Percentiles rank a stretch among this genome's conserved stretches.
phyloP scores from a whole-genome alignment of 2,329 filamentous ascomycete genomes.

The Talaromyces sp. region DNA sequence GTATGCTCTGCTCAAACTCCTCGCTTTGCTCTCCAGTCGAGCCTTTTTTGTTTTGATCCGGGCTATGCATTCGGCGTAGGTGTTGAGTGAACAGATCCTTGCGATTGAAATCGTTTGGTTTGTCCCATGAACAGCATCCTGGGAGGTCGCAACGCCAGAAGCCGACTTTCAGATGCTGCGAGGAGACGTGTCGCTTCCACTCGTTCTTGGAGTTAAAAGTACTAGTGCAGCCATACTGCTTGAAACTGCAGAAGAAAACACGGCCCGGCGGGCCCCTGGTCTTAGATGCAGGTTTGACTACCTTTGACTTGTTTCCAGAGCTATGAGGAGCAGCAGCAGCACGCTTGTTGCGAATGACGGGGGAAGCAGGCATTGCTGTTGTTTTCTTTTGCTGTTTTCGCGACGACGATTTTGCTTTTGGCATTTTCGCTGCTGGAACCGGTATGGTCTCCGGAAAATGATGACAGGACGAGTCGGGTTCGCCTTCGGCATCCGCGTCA shows the following conservation, averaged over 20 bases:
- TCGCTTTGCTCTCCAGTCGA: slow-evolving; percentile 26
- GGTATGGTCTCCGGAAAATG: not conserved
- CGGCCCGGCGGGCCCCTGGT: not conserved
- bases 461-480: slow-evolving; percentile 4
- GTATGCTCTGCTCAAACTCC: slow-evolving; percentile 50
- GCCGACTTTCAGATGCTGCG: slow-evolving; percentile 70
- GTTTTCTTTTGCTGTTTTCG: not conserved
- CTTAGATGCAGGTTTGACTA: not conserved
- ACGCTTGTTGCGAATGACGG: slow-evolving; percentile 3
- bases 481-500: slow-evolving; percentile 12
- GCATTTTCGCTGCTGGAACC: not conserved
- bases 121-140: slow-evolving; percentile 42
- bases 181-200: slow-evolving; percentile 85
- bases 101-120: slow-evolving; percentile 72
- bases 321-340: not conserved
- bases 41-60: slow-evolving; percentile 47
- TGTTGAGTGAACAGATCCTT: slow-evolving; percentile 92
- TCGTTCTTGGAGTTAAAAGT: slow-evolving; percentile 83
- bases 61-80: slow-evolving; percentile 76
- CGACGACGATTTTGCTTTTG: not conserved
- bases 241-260: slow-evolving; percentile 70
- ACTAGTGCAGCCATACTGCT: slow-evolving; percentile 67
- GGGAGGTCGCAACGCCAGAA: slow-evolving; percentile 74
- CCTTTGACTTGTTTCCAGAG: not conserved
- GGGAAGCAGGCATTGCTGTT: not conserved